Percentiles rank a stretch among this genome's conserved stretches.
These are phyloP conservation scores for Mesembryanthemum crystallinum DNA, from an alignment of 148 eudicot species.

Conservation along the genomic window DNA sequence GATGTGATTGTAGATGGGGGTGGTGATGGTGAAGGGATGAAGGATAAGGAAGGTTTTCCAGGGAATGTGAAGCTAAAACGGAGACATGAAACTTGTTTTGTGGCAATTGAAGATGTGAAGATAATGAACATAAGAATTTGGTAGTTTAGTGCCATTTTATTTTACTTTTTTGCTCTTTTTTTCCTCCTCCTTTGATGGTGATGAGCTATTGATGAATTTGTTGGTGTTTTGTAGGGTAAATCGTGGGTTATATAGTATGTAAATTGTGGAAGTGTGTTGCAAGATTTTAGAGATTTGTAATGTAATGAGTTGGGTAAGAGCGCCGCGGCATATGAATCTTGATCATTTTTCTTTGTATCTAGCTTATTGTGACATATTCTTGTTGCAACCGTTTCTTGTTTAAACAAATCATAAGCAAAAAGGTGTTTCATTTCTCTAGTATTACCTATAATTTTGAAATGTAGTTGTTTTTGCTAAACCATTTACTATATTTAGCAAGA, in stretches of 20 bases:
- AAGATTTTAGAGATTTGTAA: background rate
- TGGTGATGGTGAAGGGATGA: background rate
- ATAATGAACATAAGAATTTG: background rate
- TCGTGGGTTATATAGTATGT: background rate
- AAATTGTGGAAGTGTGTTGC: background rate
- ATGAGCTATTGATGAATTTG: background rate
- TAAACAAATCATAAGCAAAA: too few relatives aligned
- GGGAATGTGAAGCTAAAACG: background rate
- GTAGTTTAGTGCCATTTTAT: conserved; percentile 8
- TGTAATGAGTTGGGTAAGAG: conserved; percentile 8
- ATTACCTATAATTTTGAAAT: background rate
- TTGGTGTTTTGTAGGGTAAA: background rate
- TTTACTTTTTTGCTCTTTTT: background rate
- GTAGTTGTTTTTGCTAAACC: background rate
- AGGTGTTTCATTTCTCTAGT: background rate
- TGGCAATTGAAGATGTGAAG: background rate
- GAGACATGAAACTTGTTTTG: conserved; percentile 6
- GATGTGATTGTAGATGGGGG: background rate
- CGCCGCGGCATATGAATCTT: background rate
- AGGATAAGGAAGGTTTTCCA: background rate
- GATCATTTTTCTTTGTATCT: background rate
- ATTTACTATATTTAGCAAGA: background rate
- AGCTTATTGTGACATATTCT: too few relatives aligned
- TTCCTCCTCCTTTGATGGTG: background rate
- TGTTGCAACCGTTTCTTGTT: too few relatives aligned